Evolutionary conservation across 345 rosid species (phyloP), one percentile per base, ranked within the genome.

Genomic region (Corchorus olitorius): DNA sequence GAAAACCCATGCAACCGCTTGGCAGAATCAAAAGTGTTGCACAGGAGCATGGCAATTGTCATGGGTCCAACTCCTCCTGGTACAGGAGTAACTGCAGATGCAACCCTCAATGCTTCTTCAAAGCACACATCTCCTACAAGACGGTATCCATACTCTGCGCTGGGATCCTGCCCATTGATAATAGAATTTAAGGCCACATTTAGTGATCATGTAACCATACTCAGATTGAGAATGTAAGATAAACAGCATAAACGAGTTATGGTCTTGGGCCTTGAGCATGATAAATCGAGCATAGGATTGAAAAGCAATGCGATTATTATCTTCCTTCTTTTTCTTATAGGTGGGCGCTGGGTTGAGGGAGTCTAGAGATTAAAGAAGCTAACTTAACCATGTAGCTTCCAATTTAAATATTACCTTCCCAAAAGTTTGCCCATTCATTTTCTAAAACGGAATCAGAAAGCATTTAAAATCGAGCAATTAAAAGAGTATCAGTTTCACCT

Each of bases 41-140:
- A 88, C 33, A 93, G 85, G 14, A 96, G 87, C 99, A 93, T 93
- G 68, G 94, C 92, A n/a, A 96, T 87, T 9, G 99, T 93, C 98
- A 91, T 87, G 16, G 97, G 98, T 59, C 97, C 95, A 4, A 93
- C 94, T 81, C 98, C 97, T 76, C 97, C 97, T 7, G 99, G 99
- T 10, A 95, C 99, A 20, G 98, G 98, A 11, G 98, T 92, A 33
- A 95, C 83, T 39, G 91, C 97, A 0, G 94, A 87, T 10, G 88
- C 98, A 45, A 95, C 87, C 73, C 86, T 85, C 81, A 85, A 77
- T 11, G 97, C 97, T 86, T 93, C 99, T 69, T 88, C 92, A 46
- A 67, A 86, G 85, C 94, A 92, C 75, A 95, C 99, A 78, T 95
- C 99, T 61, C 98, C 99, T 9, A 80, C 61, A 27, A 93, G 90